Evolutionary conservation across 2,329 filamentous ascomycete species (phyloP), one percentile per base, ranked within the genome.

Genomic region (Colletotrichum simmondsii): DNA sequence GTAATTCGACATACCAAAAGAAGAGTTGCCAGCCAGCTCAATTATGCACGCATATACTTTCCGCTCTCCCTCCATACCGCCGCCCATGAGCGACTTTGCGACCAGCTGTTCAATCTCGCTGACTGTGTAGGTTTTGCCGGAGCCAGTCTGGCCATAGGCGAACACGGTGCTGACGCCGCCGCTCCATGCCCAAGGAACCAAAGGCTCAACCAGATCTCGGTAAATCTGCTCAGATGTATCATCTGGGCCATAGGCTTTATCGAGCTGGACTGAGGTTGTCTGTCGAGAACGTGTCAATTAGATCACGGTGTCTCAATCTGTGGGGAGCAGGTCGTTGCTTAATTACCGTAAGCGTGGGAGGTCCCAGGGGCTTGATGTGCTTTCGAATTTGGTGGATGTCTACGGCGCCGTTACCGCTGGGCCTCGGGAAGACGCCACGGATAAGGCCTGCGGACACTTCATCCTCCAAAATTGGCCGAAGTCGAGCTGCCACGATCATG

Each of bases 141-240:
- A 87, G 8, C 85, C 85, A 0, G 86, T 87, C 74, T 87, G 86
- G 11, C 86, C 85, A 56, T 87, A 87, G 42, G 84, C 84, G 58
- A 87, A 86, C 46, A 88, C 77, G n/a, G 86, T 88, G 19, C 83
- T 82, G 26, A 87, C 81, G 22, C 86, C 85, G 14, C 87, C 87
- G 26, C 80, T 75, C 84, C 84, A 86, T 0, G 83, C 84, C 80
- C 82, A 87, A 0, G 85, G 82, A 14, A 88, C 80, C 12, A 88
- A 79, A 12, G 82, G 80, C 37, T 80, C 75, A 5, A 87, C 81
- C 1, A 85, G 75, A 8, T 83, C 79, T 2, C 81, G 72, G 76
- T 87, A 87, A 53, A 88, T 81, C 4, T 79, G 72, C 7, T 84
- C 78, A 0, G 85, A 86, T 0, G 79, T 78, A 6, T 79, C 62